Base-by-base conservation (phyloP, 2,329 filamentous ascomycete genomes). In the Pseudocercospora fuligena region DNA sequence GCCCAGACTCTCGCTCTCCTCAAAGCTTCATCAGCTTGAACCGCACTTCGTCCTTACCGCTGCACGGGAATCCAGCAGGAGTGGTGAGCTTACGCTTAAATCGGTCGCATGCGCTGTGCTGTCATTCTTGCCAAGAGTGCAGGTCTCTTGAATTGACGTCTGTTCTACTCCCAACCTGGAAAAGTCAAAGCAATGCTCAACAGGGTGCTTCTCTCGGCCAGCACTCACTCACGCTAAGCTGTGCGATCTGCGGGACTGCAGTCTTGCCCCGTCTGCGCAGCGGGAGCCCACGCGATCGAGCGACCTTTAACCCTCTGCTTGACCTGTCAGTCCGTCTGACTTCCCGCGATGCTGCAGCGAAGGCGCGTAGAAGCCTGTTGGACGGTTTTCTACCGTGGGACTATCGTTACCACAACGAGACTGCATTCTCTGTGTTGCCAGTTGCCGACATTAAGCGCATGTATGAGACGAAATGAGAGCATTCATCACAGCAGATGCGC, bases 281-380 rank as follows among this genome's bases (percentile, higher is more conserved):
- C 54, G 27, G 54, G 54, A 58, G 54, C n/a, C 19, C 56, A 58
- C 56, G 56, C 56, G 56, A 58, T 58, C 56, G 56, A 40, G 56
- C 56, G n/a, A 36, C 56, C 56, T 16, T 43, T 8, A 16, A 58
- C 27, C 31, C 54, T 40, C n/a, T 14, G 33, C 33, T 36, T 36
- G 33, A 36, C 33, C 12, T 33, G 14, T 19, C 12, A 36, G 11
- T 8, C 27, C 29, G 31, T 29, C 53, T 53, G 6, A 23, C 49
- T 53, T 25, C 23, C 49, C 19, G 49, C 49, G 12, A 23, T 53
- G 21, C 51, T 54, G 51, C 51, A 29, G 51, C 51, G 51, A 54
- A 54, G 51, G n/a, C 51, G 51, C 51, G 25, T 25, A 27, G 51
- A 29, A 54, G 51, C 51, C 21, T 54, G 25, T 25, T 31, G 25